Base-by-base conservation (phyloP, 1,139 yeast genomes). In the Lodderomyces pseudojiufengensis region DNA sequence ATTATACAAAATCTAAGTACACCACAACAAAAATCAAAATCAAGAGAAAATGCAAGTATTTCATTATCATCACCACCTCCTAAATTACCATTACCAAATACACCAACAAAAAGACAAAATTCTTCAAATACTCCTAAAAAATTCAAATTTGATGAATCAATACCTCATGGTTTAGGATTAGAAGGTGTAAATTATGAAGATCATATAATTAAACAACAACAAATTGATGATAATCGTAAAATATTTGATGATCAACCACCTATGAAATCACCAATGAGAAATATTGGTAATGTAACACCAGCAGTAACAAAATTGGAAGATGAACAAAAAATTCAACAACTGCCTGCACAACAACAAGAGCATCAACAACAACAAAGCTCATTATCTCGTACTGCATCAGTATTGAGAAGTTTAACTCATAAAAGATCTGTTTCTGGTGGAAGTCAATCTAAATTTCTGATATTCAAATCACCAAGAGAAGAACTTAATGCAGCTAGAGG, bases 391-490 rank as follows among this genome's bases (percentile, higher is more conserved):
- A 40, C 38, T 15, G 31, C 43, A 13, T 68, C 67, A 14, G 57
- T 60, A 36, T 47, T 58, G 15, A 36, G 46, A 36, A 55, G 61
- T 24, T 52, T 68, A 38, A 65, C 61, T 37, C 76, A 70, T 46
- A 69, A 68, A 46, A 49, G 75, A 21, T 65, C 73, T 5, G 50
- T 54, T 4, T 66, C 73, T 21, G 71, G 71, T 11, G 70, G 70
- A 13, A 70, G 73, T 12, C 44, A 56, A 16, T 52, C 55, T 27
- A 66, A 66, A 42, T 54, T 69, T 37, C 59, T 55, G 27, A 49
- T 69, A 22, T 67, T 69, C 50, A 63, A 60, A 42, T 41, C 54
- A 11, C 25, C 31, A 15, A 32, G 15, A n/a, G 53, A 45, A 26
- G 58, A 51, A 12, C 58, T 51, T 14, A 49, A 30, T 8, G 23